These are phyloP conservation scores for Globisporangium alternatum DNA, from an alignment of 352 stramenopile genomes.

Conservation along the genomic window DNA sequence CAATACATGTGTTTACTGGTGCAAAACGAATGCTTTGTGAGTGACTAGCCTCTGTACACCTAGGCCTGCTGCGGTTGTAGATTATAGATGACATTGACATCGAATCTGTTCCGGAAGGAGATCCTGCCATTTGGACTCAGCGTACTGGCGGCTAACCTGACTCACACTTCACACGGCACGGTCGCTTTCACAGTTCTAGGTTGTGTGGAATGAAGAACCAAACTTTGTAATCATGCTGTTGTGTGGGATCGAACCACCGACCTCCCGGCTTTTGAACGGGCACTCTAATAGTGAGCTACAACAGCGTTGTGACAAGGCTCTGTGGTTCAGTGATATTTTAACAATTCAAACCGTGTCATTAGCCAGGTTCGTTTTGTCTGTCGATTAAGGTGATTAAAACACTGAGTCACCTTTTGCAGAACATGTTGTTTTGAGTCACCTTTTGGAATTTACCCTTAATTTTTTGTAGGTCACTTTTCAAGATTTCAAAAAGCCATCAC, in stretches of 20 bases:
- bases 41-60: neutral
- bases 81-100: neutral
- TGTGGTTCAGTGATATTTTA: neutral
- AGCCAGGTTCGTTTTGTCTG: neutral
- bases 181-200: constrained; percentile 4
- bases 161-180: constrained; percentile 8
- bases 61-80: neutral
- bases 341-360: neutral
- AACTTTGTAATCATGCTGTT: neutral
- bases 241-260: neutral
- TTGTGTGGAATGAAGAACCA: neutral
- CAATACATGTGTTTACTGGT: neutral
- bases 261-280: neutral
- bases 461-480: no score
- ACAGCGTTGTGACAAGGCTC: neutral
- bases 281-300: neutral
- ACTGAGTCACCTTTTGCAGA: neutral
- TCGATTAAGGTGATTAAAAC: neutral
- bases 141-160: neutral
- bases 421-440: no score
- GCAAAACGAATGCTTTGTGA: neutral
- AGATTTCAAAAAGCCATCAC: no score
- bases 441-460: no score
- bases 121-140: constrained; percentile 6
- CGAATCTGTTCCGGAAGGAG: constrained; percentile 1